A percentile compares a stretch with the other conserved stretches of the same genome.
Evolutionary conservation across 225 moss, liverwort and hornwort species (phyloP).

Genomic region (Rhytidiadelphus loreus): DNA sequence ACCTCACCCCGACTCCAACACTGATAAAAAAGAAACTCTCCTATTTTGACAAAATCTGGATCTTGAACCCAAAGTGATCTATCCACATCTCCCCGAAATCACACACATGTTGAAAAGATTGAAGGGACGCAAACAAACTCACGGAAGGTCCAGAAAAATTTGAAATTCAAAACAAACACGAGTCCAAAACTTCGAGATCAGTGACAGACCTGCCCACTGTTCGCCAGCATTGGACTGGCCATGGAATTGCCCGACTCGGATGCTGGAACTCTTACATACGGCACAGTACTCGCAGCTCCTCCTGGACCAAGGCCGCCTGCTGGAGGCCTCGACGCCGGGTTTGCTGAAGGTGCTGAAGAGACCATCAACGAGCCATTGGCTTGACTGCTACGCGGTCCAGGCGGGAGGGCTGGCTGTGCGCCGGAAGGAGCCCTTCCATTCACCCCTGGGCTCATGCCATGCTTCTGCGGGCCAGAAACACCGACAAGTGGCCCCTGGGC

Average conservation of each 20-base stretch:
- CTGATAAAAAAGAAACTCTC: neutral
- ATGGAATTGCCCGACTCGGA: neutral
- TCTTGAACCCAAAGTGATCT: neutral
- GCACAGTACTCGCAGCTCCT: neutral
- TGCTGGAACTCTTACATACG: neutral
- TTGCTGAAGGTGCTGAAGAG: neutral
- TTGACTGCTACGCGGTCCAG: slow-evolving; percentile 10
- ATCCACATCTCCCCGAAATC: neutral
- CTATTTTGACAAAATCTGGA: neutral
- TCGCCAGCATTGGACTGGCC: slow-evolving; percentile 2
- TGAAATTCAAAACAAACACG: no score
- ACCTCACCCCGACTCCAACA: neutral
- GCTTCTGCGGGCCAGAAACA: slow-evolving; percentile 4
- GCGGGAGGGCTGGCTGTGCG: neutral
- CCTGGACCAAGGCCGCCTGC: neutral
- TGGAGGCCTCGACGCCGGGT: slow-evolving; percentile 2
- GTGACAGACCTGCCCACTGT: slow-evolving; percentile 13
- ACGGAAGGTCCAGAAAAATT: neutral
- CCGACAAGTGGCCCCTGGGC: neutral
- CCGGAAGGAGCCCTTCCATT: slow-evolving; percentile 8
- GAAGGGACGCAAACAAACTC: neutral
- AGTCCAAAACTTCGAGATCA: neutral
- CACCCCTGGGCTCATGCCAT: neutral
- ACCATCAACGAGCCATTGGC: neutral
- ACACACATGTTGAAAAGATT: neutral